phyloP scores from a whole-genome alignment of 2,329 filamentous ascomycete species.

The Huntiella abstrusa region DNA sequence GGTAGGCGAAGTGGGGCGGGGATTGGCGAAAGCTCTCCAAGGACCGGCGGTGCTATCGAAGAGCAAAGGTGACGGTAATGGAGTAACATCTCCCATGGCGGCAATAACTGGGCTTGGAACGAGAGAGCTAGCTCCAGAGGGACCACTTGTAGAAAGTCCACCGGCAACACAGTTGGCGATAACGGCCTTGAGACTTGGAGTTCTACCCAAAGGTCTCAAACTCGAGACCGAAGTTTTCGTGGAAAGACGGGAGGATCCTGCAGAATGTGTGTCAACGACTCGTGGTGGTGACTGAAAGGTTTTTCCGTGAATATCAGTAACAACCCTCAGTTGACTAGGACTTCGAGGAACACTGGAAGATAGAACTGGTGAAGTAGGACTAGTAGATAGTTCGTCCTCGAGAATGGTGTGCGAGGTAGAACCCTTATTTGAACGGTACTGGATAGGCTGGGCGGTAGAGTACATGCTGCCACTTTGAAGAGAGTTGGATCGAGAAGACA shows the following conservation, averaged over 20 bases:
- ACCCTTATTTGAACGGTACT: constrained; percentile 12
- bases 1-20: constrained; percentile 1
- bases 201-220: constrained; percentile 35
- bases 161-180: constrained; percentile 30
- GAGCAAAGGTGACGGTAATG: constrained; percentile 57
- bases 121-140: constrained; percentile 43
- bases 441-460: constrained; percentile 4
- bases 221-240: constrained; percentile 26
- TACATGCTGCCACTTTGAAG: background rate
- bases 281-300: constrained; percentile 12
- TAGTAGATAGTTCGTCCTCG: constrained; percentile 11
- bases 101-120: constrained; percentile 57
- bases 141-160: constrained; percentile 5
- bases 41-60: constrained; percentile 46
- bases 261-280: constrained; percentile 2
- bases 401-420: constrained; percentile 9
- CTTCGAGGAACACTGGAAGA: constrained; percentile 9
- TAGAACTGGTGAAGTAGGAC: constrained; percentile 9
- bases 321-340: constrained; percentile 12
- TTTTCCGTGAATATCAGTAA: constrained; percentile 12
- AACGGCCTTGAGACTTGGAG: constrained; percentile 41
- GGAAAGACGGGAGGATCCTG: constrained; percentile 16
- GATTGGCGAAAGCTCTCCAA: constrained; percentile 34
- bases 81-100: constrained; percentile 62
- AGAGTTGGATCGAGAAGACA: background rate